A percentile compares a stretch with the other conserved stretches of the same genome.
These are phyloP conservation scores for Arthrobotrys musiformis DNA, from an alignment of 2,329 filamentous ascomycete species.

Conservation along the genomic window DNA sequence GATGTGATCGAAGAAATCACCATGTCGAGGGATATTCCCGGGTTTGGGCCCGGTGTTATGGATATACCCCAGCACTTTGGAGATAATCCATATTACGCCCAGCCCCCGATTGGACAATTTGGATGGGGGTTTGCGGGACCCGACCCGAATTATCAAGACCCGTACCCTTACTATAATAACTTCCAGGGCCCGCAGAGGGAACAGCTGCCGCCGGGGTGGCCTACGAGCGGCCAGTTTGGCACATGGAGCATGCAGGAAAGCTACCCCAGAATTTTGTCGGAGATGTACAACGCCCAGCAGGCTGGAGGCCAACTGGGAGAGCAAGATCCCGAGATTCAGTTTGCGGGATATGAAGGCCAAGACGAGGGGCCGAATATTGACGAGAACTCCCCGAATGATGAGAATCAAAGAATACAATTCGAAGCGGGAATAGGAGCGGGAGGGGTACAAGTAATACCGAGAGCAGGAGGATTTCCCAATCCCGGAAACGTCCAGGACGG, in stretches of 20 bases:
- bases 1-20: constrained; percentile 8
- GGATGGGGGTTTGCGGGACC: background rate
- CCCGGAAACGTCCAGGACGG: background rate
- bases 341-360: background rate
- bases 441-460: no score
- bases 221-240: background rate
- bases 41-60: no score
- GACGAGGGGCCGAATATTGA: background rate
- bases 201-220: background rate
- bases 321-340: background rate
- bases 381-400: background rate
- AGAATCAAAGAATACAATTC: background rate
- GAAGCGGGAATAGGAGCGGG: no score
- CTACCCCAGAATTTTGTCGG: background rate
- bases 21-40: no score
- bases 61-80: background rate
- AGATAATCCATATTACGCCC: background rate
- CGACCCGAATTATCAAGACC: background rate
- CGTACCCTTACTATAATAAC: no score
- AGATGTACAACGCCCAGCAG: background rate
- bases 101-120: background rate
- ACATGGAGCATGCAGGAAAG: background rate
- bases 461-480: background rate
- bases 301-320: background rate
- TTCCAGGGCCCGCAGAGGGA: background rate